Evolutionary conservation across 2,329 filamentous ascomycete species (phyloP), one percentile per base, ranked within the genome.

Genomic region (Pseudogymnoascus sp.): DNA sequence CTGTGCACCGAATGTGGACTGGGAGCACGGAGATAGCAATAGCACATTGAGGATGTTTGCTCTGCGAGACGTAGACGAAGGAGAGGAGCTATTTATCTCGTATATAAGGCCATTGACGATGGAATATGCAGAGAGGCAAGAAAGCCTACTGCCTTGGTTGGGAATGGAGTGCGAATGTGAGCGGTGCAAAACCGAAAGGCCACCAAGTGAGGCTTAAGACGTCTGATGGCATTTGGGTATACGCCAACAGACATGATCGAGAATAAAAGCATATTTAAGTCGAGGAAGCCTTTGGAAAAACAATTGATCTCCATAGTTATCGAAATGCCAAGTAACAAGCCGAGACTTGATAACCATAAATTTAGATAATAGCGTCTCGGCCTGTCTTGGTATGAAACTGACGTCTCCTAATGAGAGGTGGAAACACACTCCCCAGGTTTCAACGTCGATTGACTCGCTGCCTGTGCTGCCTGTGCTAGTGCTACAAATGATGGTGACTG

Each of bases 1-100:
- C 64, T 74, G 73, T 60, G 67, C 66, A 36, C 72, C 73, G 5
- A 74, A 72, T 64, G 68, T 71, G 17, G 68, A 70, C 63, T 70
- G 68, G 68, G 67, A 68, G 63, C 69, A 71, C 64, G 66, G 69
- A 40, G 59, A 59, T n/a, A 65, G 64, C 1, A 67, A 67, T 63
- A 69, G 65, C 38, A 68, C 68, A 26, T 67, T 71, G 15, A 70
- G 68, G 7, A 66, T 71, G 67, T 71, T 69, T 44, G 63, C 68
- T 2, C 66, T 65, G 60, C 64, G 67, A 21, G 66, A 70, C 61
- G 65, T 65, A 26, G 63, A 64, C 47, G 64, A 67, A 31, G 68
- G 69, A 15, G 69, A 71, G 57, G 69, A 71, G 28, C 59, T 70
- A 47, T 69, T 66, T 21, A 71, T 71, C 31, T 68, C 65, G 23